These are phyloP conservation scores for Penicillium egyptiacum DNA, from an alignment of 495 filamentous ascomycete genomes.

Conservation along the genomic window DNA sequence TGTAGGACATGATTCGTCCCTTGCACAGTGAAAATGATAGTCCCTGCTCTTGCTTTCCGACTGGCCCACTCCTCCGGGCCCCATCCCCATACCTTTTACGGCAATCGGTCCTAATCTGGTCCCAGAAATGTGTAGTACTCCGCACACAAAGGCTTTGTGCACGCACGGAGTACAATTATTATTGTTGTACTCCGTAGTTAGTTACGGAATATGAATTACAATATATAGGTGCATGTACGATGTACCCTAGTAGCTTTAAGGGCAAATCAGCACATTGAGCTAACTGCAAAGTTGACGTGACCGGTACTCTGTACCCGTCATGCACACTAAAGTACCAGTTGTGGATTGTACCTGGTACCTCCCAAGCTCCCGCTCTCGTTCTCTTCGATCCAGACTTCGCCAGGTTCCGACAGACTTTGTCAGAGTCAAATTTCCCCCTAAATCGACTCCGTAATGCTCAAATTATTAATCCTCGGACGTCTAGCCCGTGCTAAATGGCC, in stretches of 20 bases:
- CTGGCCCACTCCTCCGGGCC: background rate
- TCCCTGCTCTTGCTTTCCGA: slow-evolving; percentile 6
- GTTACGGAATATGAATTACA: too few species aligned
- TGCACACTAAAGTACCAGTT: background rate
- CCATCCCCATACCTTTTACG: background rate
- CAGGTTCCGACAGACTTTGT: background rate
- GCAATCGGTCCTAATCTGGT: slow-evolving; percentile 2
- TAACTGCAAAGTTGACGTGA: background rate
- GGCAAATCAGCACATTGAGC: background rate
- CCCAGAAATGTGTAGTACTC: too few species aligned
- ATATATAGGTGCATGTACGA: background rate
- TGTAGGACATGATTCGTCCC: background rate
- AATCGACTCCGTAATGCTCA: background rate
- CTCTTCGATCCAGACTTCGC: background rate
- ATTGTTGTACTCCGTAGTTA: too few species aligned
- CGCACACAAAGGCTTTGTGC: too few species aligned
- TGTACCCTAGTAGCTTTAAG: background rate
- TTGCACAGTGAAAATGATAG: background rate
- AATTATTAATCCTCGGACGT: background rate
- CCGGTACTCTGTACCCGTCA: background rate
- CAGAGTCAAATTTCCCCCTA: background rate
- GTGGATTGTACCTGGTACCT: slow-evolving; percentile 6
- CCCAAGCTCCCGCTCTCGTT: background rate
- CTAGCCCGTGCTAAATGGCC: background rate
- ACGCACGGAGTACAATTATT: too few species aligned